Conservation (phyloP, 441 rosid species). For the Syzygium malaccense region DNA sequence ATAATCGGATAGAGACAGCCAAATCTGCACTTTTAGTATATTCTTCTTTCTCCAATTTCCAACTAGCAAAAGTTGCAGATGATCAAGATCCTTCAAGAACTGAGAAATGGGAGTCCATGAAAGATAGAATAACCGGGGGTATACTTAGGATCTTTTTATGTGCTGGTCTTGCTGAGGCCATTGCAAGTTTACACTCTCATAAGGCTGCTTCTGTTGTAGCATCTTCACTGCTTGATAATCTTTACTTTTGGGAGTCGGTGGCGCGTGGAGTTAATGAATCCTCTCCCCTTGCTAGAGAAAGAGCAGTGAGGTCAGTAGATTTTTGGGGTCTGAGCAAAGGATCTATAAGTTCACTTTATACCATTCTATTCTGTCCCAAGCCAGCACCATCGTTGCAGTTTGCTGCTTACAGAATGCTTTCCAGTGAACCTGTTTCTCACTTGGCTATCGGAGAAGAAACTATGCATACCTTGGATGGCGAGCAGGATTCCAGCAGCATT, state of each 20-base stretch:
- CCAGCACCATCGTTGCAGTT: slow-evolving; percentile 64
- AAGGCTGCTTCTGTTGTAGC: slow-evolving; percentile 68
- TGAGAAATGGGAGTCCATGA: slow-evolving; percentile 54
- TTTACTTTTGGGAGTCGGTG: slow-evolving; percentile 78
- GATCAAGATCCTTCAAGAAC: slow-evolving; percentile 20
- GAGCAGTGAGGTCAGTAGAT: slow-evolving; percentile 84
- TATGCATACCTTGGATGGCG: slow-evolving; percentile 21
- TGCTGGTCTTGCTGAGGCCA: slow-evolving; percentile 85
- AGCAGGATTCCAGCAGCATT: slow-evolving; percentile 30
- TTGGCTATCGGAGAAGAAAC: slow-evolving; percentile 56
- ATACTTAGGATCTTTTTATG: slow-evolving; percentile 87
- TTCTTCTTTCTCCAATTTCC: slow-evolving; percentile 27
- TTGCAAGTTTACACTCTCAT: slow-evolving; percentile 45
- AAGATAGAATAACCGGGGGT: slow-evolving; percentile 69
- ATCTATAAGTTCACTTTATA: slow-evolving; percentile 73
- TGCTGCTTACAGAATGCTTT: slow-evolving; percentile 80
- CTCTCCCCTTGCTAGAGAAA: slow-evolving; percentile 56
- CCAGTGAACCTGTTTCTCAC: slow-evolving; percentile 71
- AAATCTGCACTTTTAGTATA: slow-evolving; percentile 65
- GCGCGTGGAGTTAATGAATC: slow-evolving; percentile 59
- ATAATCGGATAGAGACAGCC: slow-evolving; percentile 40
- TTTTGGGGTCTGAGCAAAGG: slow-evolving; percentile 90
- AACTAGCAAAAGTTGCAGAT: slow-evolving; percentile 26
- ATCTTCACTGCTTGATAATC: slow-evolving; percentile 48
- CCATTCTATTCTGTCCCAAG: slow-evolving; percentile 66